A percentile compares a stretch with the other conserved stretches of the same genome.
These are phyloP conservation scores for Aspergillus hortae DNA, from an alignment of 2,329 filamentous ascomycete genomes.

Conservation along the genomic window DNA sequence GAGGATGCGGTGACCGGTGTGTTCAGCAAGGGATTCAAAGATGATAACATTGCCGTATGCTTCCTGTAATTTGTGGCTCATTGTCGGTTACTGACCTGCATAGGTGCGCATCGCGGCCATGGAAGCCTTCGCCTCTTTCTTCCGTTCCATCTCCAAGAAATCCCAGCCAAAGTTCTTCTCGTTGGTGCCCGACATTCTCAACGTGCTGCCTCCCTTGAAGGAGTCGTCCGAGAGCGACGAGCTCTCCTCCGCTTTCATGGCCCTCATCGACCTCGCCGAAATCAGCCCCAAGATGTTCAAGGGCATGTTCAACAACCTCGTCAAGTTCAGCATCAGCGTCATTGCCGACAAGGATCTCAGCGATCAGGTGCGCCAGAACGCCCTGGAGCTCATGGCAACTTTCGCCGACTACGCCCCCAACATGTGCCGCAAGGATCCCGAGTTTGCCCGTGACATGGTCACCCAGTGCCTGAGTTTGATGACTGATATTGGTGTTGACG, in stretches of 20 bases:
- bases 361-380: conserved; percentile 88
- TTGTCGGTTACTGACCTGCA: background rate
- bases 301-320: conserved; percentile 83
- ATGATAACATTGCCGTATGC: conserved; percentile 73
- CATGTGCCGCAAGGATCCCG: conserved; percentile 92
- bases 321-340: conserved; percentile 88
- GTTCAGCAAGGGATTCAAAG: conserved; percentile 88
- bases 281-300: conserved; percentile 98
- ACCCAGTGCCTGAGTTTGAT: conserved; percentile 96
- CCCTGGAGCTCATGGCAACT: conserved; percentile 93
- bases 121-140: conserved; percentile 95
- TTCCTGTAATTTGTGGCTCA: background rate
- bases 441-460: conserved; percentile 93
- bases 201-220: conserved; percentile 91
- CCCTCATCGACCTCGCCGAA: conserved; percentile 91
- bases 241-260: conserved; percentile 81
- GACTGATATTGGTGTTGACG: conserved; percentile 92
- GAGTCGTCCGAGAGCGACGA: conserved; percentile 86
- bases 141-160: conserved; percentile 85
- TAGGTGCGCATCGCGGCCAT: conserved; percentile 79
- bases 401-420: conserved; percentile 92
- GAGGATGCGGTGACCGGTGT: conserved; percentile 84
- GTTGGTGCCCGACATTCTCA: conserved; percentile 86
- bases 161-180: conserved; percentile 81
- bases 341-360: conserved; percentile 94